Conservation (phyloP, 139 green algal species). For the Monoraphidium neglectum region DNA sequence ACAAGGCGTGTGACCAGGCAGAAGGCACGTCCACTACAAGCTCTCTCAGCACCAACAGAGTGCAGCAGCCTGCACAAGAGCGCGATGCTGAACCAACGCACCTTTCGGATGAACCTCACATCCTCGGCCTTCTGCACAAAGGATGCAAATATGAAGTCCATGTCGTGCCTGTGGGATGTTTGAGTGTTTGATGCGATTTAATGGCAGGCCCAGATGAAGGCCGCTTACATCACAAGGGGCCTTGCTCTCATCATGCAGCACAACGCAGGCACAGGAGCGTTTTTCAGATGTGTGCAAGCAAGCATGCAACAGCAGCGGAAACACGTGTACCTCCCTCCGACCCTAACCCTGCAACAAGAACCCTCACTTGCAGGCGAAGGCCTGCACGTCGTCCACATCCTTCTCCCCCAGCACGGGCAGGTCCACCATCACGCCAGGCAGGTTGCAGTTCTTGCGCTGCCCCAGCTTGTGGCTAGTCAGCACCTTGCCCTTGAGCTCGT, state of each 20-base stretch:
- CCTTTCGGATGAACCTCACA: conserved; percentile 48
- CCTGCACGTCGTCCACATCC: conserved; percentile 62
- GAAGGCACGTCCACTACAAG: too few species aligned
- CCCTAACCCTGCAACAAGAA: conserved; percentile 46
- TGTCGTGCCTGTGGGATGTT: conserved; percentile 59
- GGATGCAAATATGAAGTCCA: conserved; percentile 67
- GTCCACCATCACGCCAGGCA: conserved; percentile 78
- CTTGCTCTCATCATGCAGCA: too few species aligned
- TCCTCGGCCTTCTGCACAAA: conserved; percentile 54
- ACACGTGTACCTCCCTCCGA: conserved; percentile 22
- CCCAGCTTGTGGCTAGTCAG: conserved; percentile 58
- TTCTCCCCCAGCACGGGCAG: conserved; percentile 70
- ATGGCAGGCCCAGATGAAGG: too few species aligned
- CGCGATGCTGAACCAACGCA: too few species aligned
- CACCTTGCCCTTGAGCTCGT: conserved; percentile 41
- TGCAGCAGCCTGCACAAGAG: not conserved
- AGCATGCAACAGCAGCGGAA: not conserved
- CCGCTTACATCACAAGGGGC: too few species aligned
- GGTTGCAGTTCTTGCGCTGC: conserved; percentile 86
- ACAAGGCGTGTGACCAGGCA: not conserved
- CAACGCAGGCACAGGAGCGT: too few species aligned
- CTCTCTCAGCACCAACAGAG: not conserved
- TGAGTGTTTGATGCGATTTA: too few species aligned
- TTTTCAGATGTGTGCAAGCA: too few species aligned
- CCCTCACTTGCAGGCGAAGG: conserved; percentile 49